phyloP scores from a whole-genome alignment of 2,329 filamentous ascomycete genomes.

The Aspergillus aculeatus region DNA sequence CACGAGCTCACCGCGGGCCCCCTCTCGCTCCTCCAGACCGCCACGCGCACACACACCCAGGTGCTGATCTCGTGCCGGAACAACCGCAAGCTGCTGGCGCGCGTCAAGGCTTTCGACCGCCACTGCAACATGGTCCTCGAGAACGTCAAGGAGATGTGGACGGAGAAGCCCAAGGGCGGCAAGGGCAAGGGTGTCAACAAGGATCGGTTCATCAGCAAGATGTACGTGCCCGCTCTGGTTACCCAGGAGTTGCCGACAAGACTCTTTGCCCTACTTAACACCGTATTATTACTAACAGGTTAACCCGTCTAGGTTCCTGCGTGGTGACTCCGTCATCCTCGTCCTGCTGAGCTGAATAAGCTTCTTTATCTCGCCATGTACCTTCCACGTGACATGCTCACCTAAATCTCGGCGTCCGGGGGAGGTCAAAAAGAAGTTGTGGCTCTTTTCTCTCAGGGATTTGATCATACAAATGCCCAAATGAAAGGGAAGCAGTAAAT shows the following conservation, averaged over 20 bases:
- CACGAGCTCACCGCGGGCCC: constrained; percentile 78
- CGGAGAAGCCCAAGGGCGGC: constrained; percentile 80
- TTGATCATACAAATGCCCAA: neutral
- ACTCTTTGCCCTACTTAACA: neutral
- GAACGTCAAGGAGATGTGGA: constrained; percentile 99
- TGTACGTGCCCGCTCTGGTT: constrained; percentile 52
- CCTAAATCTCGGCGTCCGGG: neutral
- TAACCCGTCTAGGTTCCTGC: constrained; percentile 63
- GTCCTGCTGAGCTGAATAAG: constrained; percentile 71
- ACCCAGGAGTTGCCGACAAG: neutral
- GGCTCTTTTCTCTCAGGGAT: neutral
- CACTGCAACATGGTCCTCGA: constrained; percentile 99
- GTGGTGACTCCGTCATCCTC: constrained; percentile 84
- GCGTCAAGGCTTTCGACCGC: constrained; percentile 96
- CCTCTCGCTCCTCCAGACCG: constrained; percentile 93
- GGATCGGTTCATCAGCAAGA: constrained; percentile 97
- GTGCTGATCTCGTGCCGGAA: constrained; percentile 97
- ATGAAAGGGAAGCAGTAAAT: too few relatives aligned
- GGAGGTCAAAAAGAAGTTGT: too few relatives aligned
- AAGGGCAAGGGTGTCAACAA: constrained; percentile 97
- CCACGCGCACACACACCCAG: constrained; percentile 89
- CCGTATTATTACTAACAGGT: neutral
- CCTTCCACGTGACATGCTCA: constrained; percentile 13
- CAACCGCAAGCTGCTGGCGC: constrained; percentile 87
- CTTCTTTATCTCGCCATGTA: neutral